Percentiles rank a stretch among this genome's conserved stretches.
Evolutionary conservation across 768 basidiomycete species (phyloP).

Genomic region (Vishniacozyma victoriae): DNA sequence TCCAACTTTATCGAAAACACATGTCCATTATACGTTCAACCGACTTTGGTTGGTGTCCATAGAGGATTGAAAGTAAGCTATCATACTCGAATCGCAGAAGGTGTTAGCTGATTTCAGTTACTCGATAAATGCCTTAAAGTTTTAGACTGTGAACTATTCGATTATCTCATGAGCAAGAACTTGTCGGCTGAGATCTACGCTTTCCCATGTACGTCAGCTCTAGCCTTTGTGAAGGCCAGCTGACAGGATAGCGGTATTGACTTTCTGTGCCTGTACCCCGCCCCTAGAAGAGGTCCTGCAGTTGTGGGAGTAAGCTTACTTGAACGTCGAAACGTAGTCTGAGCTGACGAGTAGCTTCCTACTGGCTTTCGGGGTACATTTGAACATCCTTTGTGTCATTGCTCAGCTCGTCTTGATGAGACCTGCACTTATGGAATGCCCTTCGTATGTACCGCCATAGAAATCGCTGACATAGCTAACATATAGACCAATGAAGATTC

Average conservation of each 20-base stretch:
- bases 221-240: background rate
- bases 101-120: slow-evolving; percentile 54
- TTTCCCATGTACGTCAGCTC: slow-evolving; percentile 71
- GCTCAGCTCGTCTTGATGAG: slow-evolving; percentile 87
- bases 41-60: slow-evolving; percentile 92
- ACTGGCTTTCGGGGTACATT: slow-evolving; percentile 89
- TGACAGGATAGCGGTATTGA: slow-evolving; percentile 68
- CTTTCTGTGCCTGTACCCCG: slow-evolving; percentile 92
- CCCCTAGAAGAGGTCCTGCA: slow-evolving; percentile 90
- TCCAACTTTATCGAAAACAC: slow-evolving; percentile 89
- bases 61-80: slow-evolving; percentile 74
- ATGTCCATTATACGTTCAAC: slow-evolving; percentile 95
- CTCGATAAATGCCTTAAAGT: slow-evolving; percentile 86
- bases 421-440: slow-evolving; percentile 78
- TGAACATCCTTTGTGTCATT: slow-evolving; percentile 94
- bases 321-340: background rate
- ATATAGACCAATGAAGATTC: slow-evolving; percentile 80
- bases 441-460: slow-evolving; percentile 57
- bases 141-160: slow-evolving; percentile 79
- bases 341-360: slow-evolving; percentile 58
- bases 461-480: background rate
- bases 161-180: slow-evolving; percentile 77
- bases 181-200: slow-evolving; percentile 94
- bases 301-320: slow-evolving; percentile 66
- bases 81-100: background rate